Evolutionary conservation across 352 stramenopile genomes (phyloP).

Genomic region (Phytopythium vexans): DNA sequence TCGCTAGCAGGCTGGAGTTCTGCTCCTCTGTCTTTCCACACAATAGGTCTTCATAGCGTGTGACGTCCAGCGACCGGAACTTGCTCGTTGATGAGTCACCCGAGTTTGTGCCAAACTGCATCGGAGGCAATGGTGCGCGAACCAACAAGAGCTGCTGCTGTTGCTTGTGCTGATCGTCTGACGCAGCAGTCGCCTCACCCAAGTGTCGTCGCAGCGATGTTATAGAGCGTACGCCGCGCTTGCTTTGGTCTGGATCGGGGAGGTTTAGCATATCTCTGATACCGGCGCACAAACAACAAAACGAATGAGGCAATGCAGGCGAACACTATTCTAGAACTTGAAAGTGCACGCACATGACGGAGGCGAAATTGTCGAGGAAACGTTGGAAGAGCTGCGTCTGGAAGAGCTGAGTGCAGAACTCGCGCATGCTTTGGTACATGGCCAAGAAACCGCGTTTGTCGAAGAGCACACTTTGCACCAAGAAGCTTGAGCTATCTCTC

Average conservation of each 20-base stretch:
- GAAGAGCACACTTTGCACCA: slow-evolving; percentile 24
- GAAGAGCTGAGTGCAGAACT: slow-evolving; percentile 68
- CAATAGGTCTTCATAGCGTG: background rate
- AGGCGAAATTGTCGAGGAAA: slow-evolving; percentile 46
- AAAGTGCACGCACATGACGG: slow-evolving; percentile 12
- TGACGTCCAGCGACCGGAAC: background rate
- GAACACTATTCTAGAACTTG: too few species aligned
- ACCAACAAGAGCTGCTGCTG: background rate
- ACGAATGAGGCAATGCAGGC: too few species aligned
- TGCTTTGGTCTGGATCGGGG: slow-evolving; percentile 1
- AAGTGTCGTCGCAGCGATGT: slow-evolving; percentile 2
- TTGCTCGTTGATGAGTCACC: background rate
- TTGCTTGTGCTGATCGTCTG: background rate
- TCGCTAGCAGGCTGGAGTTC: background rate
- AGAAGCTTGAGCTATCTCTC: slow-evolving; percentile 1
- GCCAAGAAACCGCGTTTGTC: slow-evolving; percentile 53
- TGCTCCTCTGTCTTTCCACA: background rate
- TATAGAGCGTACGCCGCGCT: slow-evolving; percentile 5
- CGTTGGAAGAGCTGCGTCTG: slow-evolving; percentile 74
- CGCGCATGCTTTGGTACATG: slow-evolving; percentile 52
- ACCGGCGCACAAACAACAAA: too few species aligned
- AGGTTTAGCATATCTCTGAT: slow-evolving; percentile 1
- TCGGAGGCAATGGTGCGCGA: background rate
- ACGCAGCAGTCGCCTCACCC: background rate
- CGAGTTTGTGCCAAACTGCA: background rate